Base-by-base conservation (phyloP, 306 rosid species). In the Acacia crassicarpa region DNA sequence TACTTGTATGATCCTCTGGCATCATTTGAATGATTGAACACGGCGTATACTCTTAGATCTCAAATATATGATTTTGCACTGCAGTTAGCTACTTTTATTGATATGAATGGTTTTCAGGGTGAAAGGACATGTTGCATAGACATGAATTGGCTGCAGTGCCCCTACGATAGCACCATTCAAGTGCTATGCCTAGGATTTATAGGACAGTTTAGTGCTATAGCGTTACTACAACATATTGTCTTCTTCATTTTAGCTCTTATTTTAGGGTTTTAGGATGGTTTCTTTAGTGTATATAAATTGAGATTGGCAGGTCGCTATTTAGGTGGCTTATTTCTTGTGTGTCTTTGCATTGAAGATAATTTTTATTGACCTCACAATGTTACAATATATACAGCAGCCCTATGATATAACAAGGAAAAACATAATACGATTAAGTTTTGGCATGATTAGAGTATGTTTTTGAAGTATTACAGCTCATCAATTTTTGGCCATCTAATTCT, bases 71-170 rank as follows among this genome's bases (percentile, higher is more conserved):
- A 48, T 58, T 79, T 74, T 74, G 67, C 43, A 6, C 61, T 81
- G 20, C 63, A 66, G 56, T 16, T 27, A 38, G 16, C 54, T 59
- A 70, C 23, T 56, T 38, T 51, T 15, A 40, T 23, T 53, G 27
- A 51, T 78, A 78, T 15, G 33, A 66, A 35, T 78, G 76, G 67
- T 53, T 78, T 62, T 22, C 67, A 61, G 38, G 27, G 67, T 67
- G 53, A 67, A 38, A n/a, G 41, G 74, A 65, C 17, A 48, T 38
- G 66, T 78, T n/a, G 46, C 30, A 8, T 40, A 19, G 20, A 66
- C 14, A 2, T 65, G 61, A 61, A 65, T 2, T 35, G 66, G 49
- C 53, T 13, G 40, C 13, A n/a, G 16, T 66, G 74, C 81, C 35
- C 81, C 48, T 66, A 9, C 33, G 23, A 14, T 77, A 15, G 25